A percentile compares a stretch with the other conserved stretches of the same genome.
These are phyloP conservation scores for Myxozyma nipponensis DNA, from an alignment of 805 yeast genomes.

Conservation along the genomic window DNA sequence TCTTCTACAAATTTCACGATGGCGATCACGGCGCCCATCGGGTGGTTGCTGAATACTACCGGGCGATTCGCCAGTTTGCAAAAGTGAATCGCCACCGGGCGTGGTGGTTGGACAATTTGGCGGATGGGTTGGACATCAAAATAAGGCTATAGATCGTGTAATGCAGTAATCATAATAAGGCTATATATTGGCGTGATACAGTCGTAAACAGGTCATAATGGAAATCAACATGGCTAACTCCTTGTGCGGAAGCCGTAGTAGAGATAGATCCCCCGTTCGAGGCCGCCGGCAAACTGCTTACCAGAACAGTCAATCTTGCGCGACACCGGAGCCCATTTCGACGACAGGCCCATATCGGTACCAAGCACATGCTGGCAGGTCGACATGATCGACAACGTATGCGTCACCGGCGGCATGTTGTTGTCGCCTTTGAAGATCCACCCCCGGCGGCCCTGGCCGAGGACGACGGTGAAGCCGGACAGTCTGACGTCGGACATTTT, in stretches of 20 bases:
- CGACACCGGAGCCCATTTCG: conserved; percentile 35
- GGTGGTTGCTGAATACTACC: conserved; percentile 47
- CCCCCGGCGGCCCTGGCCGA: conserved; percentile 66
- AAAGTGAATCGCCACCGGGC: conserved; percentile 1
- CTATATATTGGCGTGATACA: too few species aligned
- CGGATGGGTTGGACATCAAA: conserved; percentile 16
- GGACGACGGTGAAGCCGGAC: conserved; percentile 39
- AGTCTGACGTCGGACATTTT: conserved; percentile 33
- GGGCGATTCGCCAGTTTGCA: conserved; percentile 11
- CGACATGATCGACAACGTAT: conserved; percentile 13
- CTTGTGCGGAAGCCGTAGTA: conserved; percentile 34
- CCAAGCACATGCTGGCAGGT: conserved; percentile 27
- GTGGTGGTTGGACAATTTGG: conserved; percentile 21
- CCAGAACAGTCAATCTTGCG: conserved; percentile 39
- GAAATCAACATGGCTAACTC: too few species aligned
- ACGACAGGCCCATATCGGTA: conserved; percentile 31
- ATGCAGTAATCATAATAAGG: too few species aligned
- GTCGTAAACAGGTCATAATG: too few species aligned
- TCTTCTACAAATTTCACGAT: conserved; percentile 69
- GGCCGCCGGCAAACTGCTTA: conserved; percentile 33
- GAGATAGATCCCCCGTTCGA: conserved; percentile 36
- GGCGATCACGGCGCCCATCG: conserved; percentile 88
- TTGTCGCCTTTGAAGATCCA: conserved; percentile 54
- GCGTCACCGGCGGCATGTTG: conserved; percentile 6
- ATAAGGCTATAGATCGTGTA: not conserved